Evolutionary conservation across 1,284 basidiomycete genomes (phyloP), one percentile per base, ranked within the genome.

Genomic region (Sphaerobolus stellatus): DNA sequence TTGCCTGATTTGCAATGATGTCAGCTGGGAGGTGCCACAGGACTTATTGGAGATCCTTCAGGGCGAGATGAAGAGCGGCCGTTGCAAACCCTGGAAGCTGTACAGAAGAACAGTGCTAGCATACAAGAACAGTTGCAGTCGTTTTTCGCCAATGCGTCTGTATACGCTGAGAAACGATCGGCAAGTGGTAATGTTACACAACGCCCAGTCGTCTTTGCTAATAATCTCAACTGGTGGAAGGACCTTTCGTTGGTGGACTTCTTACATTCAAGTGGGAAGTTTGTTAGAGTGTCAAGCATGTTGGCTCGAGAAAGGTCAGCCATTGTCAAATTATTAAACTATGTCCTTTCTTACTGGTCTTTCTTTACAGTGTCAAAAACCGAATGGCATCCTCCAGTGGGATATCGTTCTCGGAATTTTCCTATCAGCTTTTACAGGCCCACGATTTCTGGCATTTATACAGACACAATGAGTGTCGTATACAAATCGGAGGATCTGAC

Each of bases 351-450:
- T 50, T 27, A 59, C 47, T 36, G 33, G 41, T 38, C 47, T 50
- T 16, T 48, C 43, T n/a, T 46, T 11, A 27, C 25, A 96, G 94
- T 60, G 94, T 98, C 27, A 88, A 88, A 61, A 81, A 82, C n/a
- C 88, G 95, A 28, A 78, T 98, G 48, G 78, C 80, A 5, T 84
- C 88, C 1, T 81, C 86, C 56, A 80, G 85, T 61, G 88, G 96
- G 27, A 88, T 99, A 60, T 96, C 94, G 11, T 99, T 97, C 75
- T 94, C 95, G 18, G 97, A 99, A 68, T 98, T 99, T 72, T 87
- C 88, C 4, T 99, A 99, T 69, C 96, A 99, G 67, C 84, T 99
- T 24, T 79, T 99, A 11, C 97, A 99, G 74, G 97, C 94, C 2
- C 92, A 94, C 71, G 97, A 99, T 71, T 99, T 98, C 71, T 81